Conservation (phyloP, 129 eudicot genomes). For the Oenanthe sinensis region DNA sequence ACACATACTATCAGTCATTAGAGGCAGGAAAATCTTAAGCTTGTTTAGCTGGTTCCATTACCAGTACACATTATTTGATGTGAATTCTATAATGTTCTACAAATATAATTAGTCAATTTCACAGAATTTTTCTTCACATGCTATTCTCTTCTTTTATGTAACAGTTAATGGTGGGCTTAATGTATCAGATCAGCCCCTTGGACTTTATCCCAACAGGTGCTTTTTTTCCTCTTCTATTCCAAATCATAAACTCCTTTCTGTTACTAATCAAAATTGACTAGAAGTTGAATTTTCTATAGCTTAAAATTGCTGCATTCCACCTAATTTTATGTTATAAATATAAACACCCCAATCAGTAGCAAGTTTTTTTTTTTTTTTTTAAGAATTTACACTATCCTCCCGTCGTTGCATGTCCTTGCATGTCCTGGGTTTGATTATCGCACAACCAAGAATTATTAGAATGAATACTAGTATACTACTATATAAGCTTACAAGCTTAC, state of each 20-base stretch:
- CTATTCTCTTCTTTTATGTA: background rate
- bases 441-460: too few species aligned
- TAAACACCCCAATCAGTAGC: background rate
- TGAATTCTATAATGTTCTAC: background rate
- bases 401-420: too few species aligned
- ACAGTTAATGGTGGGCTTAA: conserved; percentile 4
- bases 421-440: too few species aligned
- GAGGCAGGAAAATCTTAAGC: background rate
- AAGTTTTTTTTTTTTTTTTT: background rate
- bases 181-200: conserved; percentile 8
- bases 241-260: background rate
- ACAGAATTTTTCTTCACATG: background rate
- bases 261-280: background rate
- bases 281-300: background rate
- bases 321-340: background rate
- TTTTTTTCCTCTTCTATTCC: background rate
- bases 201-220: conserved; percentile 18
- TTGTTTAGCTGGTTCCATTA: background rate
- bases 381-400: background rate
- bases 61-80: background rate
- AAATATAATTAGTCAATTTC: background rate
- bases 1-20: background rate
- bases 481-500: too few species aligned
- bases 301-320: background rate
- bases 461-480: too few species aligned